These are phyloP conservation scores for Calonectria pseudoturangicola DNA, from an alignment of 2,329 filamentous ascomycete species.

Conservation along the genomic window DNA sequence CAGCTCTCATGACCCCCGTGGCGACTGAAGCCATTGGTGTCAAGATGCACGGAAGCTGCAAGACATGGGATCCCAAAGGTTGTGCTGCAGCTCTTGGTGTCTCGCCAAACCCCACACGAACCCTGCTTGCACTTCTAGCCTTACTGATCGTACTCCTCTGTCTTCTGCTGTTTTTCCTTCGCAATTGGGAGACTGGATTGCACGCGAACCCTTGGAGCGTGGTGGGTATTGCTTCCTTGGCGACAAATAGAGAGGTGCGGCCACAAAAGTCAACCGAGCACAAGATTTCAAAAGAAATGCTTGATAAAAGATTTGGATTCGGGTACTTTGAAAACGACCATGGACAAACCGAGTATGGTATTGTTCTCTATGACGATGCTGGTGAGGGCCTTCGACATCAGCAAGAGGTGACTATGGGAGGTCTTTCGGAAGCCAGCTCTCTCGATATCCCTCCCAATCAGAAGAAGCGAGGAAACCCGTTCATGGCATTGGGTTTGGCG, in stretches of 20 bases:
- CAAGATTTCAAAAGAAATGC: constrained; percentile 52
- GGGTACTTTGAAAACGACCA: constrained; percentile 50
- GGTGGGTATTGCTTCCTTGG: constrained; percentile 51
- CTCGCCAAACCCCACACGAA: constrained; percentile 42
- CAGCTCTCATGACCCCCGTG: constrained; percentile 48
- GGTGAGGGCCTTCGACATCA: constrained; percentile 40
- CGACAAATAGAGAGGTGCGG: constrained; percentile 51
- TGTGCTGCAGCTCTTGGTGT: constrained; percentile 53
- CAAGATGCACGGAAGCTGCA: constrained; percentile 53
- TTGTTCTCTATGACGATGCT: constrained; percentile 50
- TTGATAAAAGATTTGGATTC: constrained; percentile 52
- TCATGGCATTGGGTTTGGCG: constrained; percentile 59
- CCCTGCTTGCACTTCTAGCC: constrained; percentile 48
- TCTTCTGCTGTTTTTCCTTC: constrained; percentile 45
- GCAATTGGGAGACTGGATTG: constrained; percentile 51
- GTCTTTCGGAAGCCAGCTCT: constrained; percentile 47
- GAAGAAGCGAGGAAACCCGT: constrained; percentile 53
- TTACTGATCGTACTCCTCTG: constrained; percentile 49
- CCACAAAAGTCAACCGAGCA: constrained; percentile 46
- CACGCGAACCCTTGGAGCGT: constrained; percentile 59
- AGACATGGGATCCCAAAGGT: constrained; percentile 43
- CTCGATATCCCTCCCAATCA: constrained; percentile 32
- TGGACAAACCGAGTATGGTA: constrained; percentile 51
- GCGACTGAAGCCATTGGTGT: constrained; percentile 53
- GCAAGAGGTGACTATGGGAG: not conserved